Conservation (phyloP, 495 filamentous ascomycete genomes). For the Letharia lupina region DNA sequence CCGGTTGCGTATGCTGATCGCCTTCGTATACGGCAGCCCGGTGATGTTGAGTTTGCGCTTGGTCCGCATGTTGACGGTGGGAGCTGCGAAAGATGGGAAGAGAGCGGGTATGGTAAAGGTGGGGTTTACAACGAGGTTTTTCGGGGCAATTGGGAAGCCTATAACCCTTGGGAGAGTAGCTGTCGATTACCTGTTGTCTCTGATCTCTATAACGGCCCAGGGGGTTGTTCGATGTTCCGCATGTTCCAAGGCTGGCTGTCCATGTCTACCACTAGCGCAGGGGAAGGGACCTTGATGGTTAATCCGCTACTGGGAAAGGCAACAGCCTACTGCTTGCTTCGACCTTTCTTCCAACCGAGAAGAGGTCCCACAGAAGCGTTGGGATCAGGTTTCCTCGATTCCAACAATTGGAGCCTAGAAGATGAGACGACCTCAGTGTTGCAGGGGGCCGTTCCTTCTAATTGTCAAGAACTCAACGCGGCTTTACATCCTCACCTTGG, state of each 20-base stretch:
- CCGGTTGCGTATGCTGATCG: conserved; percentile 75
- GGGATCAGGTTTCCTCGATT: conserved; percentile 37
- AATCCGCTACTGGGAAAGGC: conserved; percentile 67
- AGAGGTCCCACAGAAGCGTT: conserved; percentile 21
- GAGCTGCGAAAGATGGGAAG: conserved; percentile 76
- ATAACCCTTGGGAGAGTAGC: conserved; percentile 71
- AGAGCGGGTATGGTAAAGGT: conserved; percentile 60
- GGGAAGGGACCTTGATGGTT: conserved; percentile 75
- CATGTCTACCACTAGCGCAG: conserved; percentile 61
- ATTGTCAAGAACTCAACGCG: conserved; percentile 67
- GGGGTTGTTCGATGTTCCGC: conserved; percentile 72
- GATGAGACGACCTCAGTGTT: conserved; percentile 44
- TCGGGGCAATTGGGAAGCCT: conserved; percentile 69
- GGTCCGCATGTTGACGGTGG: conserved; percentile 84
- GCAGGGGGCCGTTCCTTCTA: conserved; percentile 67
- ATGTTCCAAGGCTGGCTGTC: conserved; percentile 86
- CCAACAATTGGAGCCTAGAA: conserved; percentile 44
- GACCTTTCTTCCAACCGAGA: conserved; percentile 67
- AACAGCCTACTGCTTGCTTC: conserved; percentile 73
- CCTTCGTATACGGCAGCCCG: conserved; percentile 54
- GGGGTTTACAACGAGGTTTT: conserved; percentile 66
- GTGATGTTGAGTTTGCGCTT: conserved; percentile 72
- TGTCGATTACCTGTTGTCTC: conserved; percentile 58
- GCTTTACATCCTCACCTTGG: conserved; percentile 70
- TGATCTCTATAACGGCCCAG: conserved; percentile 75